phyloP scores from a whole-genome alignment of 2,329 filamentous ascomycete genomes.

The Cladorrhinum sp. region DNA sequence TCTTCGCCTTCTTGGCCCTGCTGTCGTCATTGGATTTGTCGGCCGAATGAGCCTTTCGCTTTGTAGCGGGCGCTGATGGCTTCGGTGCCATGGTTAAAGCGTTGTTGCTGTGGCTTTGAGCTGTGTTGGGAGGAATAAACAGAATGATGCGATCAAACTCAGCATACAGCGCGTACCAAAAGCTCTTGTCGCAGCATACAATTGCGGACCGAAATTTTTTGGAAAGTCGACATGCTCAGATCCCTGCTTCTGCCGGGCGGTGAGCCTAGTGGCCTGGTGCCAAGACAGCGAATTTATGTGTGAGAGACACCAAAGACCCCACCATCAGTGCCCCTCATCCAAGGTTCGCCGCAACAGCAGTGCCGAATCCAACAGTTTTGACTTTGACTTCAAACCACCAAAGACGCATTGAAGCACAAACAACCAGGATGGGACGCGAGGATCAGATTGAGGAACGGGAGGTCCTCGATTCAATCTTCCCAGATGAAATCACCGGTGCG shows the following conservation, averaged over 20 bases:
- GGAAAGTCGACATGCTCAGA: constrained; percentile 3
- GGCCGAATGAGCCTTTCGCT: constrained; percentile 53
- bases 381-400: neutral
- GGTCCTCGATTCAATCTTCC: constrained; percentile 96
- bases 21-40: constrained; percentile 44
- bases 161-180: neutral
- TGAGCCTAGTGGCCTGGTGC: constrained; percentile 13
- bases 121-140: neutral
- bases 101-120: neutral
- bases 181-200: constrained; percentile 2
- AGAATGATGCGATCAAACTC: neutral
- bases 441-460: constrained; percentile 95
- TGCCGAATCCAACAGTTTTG: neutral
- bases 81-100: constrained; percentile 47
- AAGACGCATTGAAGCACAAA: neutral
- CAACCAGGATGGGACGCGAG: constrained; percentile 62
- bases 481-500: constrained; percentile 89
- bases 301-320: constrained; percentile 10
- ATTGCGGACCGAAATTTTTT: constrained; percentile 18
- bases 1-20: constrained; percentile 51
- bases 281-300: neutral
- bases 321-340: constrained; percentile 20
- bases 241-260: constrained; percentile 23
- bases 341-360: neutral
- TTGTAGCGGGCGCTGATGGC: constrained; percentile 43